Conservation (phyloP, 257 asterid species). For the Echites panduratus region DNA sequence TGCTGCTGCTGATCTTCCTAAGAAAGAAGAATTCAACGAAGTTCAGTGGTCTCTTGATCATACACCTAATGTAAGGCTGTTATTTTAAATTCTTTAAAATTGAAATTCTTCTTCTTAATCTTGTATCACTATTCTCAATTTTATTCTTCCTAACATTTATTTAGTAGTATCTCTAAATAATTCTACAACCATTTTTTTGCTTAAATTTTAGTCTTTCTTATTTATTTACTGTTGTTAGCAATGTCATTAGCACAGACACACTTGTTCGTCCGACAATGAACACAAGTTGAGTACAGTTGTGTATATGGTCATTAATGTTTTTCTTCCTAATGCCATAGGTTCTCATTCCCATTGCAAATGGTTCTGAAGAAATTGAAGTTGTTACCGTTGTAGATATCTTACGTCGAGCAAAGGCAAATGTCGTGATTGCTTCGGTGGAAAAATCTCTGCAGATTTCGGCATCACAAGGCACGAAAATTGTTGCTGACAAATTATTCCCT, state of each 20-base stretch:
- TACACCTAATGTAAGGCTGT: slow-evolving; percentile 50
- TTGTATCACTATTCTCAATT: neutral
- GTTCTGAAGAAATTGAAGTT: slow-evolving; percentile 84
- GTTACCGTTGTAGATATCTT: slow-evolving; percentile 64
- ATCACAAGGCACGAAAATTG: slow-evolving; percentile 52
- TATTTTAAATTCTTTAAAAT: neutral
- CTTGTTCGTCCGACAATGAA: neutral
- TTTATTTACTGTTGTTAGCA: neutral
- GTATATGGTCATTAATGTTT: neutral
- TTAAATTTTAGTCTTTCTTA: neutral
- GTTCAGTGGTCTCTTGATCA: slow-evolving; percentile 72
- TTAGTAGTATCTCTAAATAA: neutral
- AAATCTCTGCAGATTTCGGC: slow-evolving; percentile 52
- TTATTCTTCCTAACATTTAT: neutral
- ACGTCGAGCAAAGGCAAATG: slow-evolving; percentile 77
- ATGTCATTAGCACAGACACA: neutral
- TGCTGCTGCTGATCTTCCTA: slow-evolving; percentile 33
- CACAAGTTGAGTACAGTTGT: neutral
- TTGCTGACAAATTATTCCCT: slow-evolving; percentile 62
- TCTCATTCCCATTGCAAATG: slow-evolving; percentile 84
- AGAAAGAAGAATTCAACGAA: slow-evolving; percentile 72
- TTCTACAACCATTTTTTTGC: neutral
- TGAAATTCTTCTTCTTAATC: neutral
- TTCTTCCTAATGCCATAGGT: slow-evolving; percentile 43
- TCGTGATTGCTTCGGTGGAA: slow-evolving; percentile 64